phyloP scores from a whole-genome alignment of 2,329 filamentous ascomycete genomes.

The Aspergillus brunneoviolaceus region DNA sequence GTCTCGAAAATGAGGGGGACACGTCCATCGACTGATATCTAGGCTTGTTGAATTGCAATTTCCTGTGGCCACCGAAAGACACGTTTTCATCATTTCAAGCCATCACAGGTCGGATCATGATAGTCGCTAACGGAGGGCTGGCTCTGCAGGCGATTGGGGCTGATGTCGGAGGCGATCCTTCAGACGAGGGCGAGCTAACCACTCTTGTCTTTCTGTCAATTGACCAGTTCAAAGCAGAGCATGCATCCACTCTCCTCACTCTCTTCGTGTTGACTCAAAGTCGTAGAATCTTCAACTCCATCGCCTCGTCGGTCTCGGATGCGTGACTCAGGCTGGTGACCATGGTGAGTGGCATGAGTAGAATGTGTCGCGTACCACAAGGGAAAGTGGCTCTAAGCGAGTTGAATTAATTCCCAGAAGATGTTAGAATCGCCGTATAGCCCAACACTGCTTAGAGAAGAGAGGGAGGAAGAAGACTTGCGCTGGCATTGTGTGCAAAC shows the following conservation, averaged over 20 bases:
- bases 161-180: neutral
- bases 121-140: neutral
- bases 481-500: too few relatives aligned
- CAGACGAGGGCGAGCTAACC: neutral
- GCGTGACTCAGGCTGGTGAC: too few relatives aligned
- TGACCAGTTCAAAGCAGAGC: slow-evolving; percentile 6
- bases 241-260: slow-evolving; percentile 1
- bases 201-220: slow-evolving; percentile 2
- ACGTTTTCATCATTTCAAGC: neutral
- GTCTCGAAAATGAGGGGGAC: neutral
- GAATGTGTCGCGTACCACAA: too few relatives aligned
- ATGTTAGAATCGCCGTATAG: too few relatives aligned
- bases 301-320: neutral
- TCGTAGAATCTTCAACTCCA: slow-evolving; percentile 3
- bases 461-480: too few relatives aligned
- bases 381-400: too few relatives aligned
- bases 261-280: slow-evolving; percentile 5
- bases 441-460: too few relatives aligned
- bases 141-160: neutral
- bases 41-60: neutral
- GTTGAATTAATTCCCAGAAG: too few relatives aligned
- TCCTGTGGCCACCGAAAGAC: neutral
- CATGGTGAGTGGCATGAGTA: neutral
- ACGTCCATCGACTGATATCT: neutral
- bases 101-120: too few relatives aligned